phyloP scores from a whole-genome alignment of 768 basidiomycete genomes.

The Russula dissimulans region DNA sequence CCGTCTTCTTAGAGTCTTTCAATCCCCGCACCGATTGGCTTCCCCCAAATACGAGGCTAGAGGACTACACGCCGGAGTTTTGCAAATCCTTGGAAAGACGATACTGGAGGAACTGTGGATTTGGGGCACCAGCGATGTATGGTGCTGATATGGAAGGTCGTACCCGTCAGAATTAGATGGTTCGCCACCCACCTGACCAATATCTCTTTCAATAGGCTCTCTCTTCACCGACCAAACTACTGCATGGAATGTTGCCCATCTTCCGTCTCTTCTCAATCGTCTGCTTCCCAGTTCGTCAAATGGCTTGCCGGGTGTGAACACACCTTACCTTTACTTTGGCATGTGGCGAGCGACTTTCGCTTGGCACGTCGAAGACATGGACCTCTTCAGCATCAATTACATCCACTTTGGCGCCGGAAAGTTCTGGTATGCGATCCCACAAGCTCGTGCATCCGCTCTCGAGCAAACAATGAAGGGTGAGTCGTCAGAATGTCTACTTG shows the following conservation, averaged over 20 bases:
- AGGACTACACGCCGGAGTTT: conserved; percentile 83
- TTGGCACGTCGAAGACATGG: conserved; percentile 99
- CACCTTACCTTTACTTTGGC: conserved; percentile 96
- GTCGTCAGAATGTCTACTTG: conserved; percentile 16
- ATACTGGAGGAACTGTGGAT: conserved; percentile 86
- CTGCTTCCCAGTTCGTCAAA: conserved; percentile 58
- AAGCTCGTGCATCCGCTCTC: conserved; percentile 70
- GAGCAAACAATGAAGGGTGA: conserved; percentile 84
- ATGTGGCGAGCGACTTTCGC: conserved; percentile 99
- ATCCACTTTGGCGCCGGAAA: conserved; percentile 98
- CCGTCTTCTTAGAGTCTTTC: conserved; percentile 59
- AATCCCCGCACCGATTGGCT: conserved; percentile 72
- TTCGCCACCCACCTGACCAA: background rate
- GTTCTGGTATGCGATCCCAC: conserved; percentile 95
- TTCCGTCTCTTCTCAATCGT: conserved; percentile 79
- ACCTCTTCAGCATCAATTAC: conserved; percentile 97
- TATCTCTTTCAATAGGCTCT: conserved; percentile 35
- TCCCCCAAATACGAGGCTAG: conserved; percentile 56
- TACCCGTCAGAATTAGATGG: conserved; percentile 10
- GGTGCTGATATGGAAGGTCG: conserved; percentile 92
- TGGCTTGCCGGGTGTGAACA: conserved; percentile 89
- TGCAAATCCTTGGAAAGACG: conserved; percentile 81
- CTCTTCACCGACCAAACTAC: conserved; percentile 68
- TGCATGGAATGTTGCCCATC: conserved; percentile 89
- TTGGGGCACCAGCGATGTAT: conserved; percentile 93